phyloP scores from a whole-genome alignment of 768 basidiomycete species.

The Lactarius deliciosus region DNA sequence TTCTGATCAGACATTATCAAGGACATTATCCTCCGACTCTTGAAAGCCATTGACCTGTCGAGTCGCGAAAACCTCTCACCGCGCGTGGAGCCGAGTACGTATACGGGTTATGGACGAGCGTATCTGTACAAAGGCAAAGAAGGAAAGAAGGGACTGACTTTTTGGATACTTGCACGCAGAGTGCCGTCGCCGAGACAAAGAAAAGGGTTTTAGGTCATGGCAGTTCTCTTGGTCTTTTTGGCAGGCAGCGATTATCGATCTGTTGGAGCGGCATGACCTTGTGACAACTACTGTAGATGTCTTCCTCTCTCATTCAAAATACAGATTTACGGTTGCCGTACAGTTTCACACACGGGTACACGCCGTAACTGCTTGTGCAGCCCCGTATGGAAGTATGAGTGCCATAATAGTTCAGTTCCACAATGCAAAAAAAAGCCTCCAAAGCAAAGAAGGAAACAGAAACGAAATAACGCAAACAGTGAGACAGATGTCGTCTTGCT shows the following conservation, averaged over 20 bases:
- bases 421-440: background rate
- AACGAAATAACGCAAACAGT: background rate
- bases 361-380: background rate
- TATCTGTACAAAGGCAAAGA: background rate
- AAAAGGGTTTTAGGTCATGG: background rate
- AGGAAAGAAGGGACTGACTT: background rate
- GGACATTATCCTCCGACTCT: too few relatives aligned
- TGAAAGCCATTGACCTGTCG: background rate
- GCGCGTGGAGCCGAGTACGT: background rate
- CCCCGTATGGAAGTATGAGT: background rate
- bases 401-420: background rate
- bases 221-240: too few relatives aligned
- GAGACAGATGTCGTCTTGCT: background rate
- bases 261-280: too few relatives aligned
- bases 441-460: background rate
- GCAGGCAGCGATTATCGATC: too few relatives aligned
- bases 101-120: background rate
- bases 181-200: background rate
- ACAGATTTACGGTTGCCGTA: too few relatives aligned
- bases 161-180: background rate
- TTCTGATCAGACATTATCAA: background rate
- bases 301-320: background rate
- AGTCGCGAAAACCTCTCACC: background rate
- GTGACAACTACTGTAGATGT: too few relatives aligned
- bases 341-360: background rate